A percentile compares a stretch with the other conserved stretches of the same genome.
These are phyloP conservation scores for Misopates orontium DNA, from an alignment of 257 asterid species.

Conservation along the genomic window DNA sequence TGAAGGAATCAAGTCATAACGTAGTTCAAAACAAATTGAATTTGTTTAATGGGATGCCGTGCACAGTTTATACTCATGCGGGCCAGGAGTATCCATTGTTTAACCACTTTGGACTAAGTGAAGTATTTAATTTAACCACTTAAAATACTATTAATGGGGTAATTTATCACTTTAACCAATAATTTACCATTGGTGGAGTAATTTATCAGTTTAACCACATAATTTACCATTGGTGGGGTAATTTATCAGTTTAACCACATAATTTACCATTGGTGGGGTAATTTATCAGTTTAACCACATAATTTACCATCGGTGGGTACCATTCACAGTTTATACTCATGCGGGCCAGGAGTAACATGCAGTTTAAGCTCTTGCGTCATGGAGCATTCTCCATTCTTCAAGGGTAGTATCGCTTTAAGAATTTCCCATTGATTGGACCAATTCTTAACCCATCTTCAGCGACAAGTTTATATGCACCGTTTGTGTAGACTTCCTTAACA, in stretches of 20 bases:
- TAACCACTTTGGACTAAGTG: too few species aligned
- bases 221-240: not conserved
- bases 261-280: not conserved
- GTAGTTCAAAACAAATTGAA: too few species aligned
- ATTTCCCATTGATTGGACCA: not conserved
- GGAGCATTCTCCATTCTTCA: not conserved
- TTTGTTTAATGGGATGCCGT: too few species aligned
- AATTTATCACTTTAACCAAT: not conserved
- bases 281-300: not conserved
- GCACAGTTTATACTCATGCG: too few species aligned
- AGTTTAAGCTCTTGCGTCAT: too few species aligned
- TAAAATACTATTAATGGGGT: too few species aligned
- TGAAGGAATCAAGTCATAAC: too few species aligned
- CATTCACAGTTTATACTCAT: conserved; percentile 1
- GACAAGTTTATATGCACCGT: too few species aligned
- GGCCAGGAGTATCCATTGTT: too few species aligned
- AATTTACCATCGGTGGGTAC: not conserved
- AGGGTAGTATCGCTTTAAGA: not conserved
- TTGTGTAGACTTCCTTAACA: too few species aligned
- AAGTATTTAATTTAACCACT: too few species aligned
- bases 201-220: not conserved
- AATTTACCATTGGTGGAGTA: not conserved
- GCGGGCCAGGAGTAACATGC: conserved; percentile 3
- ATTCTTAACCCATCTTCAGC: not conserved
- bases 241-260: not conserved